Conservation (phyloP, 805 yeast species). For the Teunomyces panamensis region DNA sequence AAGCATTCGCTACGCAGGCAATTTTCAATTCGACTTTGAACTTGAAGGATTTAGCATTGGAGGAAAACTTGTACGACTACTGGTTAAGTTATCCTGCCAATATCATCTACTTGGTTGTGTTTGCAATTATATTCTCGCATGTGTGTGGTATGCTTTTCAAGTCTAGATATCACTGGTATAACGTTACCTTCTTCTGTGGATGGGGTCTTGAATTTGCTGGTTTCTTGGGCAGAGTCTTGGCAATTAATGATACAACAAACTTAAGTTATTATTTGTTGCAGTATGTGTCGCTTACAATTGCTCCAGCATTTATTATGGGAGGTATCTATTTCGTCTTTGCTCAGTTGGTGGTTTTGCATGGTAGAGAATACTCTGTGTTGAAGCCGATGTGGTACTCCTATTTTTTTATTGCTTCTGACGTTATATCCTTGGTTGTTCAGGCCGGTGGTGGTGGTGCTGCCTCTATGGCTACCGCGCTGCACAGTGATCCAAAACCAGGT, state of each 20-base stretch:
- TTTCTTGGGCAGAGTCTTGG: conserved; percentile 34
- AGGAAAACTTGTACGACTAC: conserved; percentile 25
- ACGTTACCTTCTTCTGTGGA: conserved; percentile 35
- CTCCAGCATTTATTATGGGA: conserved; percentile 44
- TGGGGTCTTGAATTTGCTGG: conserved; percentile 36
- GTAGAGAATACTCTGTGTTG: conserved; percentile 34
- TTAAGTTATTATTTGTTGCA: conserved; percentile 27
- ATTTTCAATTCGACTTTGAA: conserved; percentile 32
- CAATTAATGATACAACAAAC: conserved; percentile 22
- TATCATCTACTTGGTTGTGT: conserved; percentile 28
- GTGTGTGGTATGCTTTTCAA: conserved; percentile 23
- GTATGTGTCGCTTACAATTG: conserved; percentile 33
- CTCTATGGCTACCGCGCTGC: conserved; percentile 22
- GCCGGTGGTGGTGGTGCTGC: conserved; percentile 42
- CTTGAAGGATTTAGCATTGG: conserved; percentile 26
- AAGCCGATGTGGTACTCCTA: conserved; percentile 45
- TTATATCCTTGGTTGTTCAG: conserved; percentile 35
- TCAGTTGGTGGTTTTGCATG: conserved; percentile 37
- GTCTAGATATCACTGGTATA: conserved; percentile 40
- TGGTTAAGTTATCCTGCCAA: conserved; percentile 29
- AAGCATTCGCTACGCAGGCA: conserved; percentile 30
- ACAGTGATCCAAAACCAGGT: conserved; percentile 28
- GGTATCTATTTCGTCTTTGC: conserved; percentile 42
- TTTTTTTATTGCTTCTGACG: conserved; percentile 37
- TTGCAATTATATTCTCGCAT: conserved; percentile 22